Base-by-base conservation (phyloP, 106 monocot species). In the Gastrodia elata region DNA sequence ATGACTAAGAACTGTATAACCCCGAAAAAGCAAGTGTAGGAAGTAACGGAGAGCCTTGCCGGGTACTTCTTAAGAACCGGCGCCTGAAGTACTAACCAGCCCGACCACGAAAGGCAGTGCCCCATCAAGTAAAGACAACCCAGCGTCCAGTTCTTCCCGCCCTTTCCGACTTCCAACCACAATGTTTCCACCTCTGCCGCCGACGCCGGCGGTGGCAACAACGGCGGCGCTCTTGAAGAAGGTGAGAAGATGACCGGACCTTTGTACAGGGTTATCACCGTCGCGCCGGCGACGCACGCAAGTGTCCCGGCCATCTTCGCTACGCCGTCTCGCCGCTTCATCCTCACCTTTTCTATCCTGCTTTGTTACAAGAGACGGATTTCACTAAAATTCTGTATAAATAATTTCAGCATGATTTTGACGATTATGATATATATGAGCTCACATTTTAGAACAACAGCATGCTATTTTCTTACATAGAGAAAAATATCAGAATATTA, bases 21-120 rank as follows among this genome's bases (percentile, higher is more conserved):
- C 2, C 95, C 95, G 75, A 96, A 96, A 85, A 96, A 96, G 73
- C 95, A 96, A 14, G 95, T 96, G 87, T 92, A 92, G 43, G 95
- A 92, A 0, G 95, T 96, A 30, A 96, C 89, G 0, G 95, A 96
- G 6, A 96, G 82, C 74, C 95, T 77, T n/a, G 95, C 95, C 41
- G 95, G 95, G 77, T 96, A 96, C 73, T 87, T 96, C 82, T 92
- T 92, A 61, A 96, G 77, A 73, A 96, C 83, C 10, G 95, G 95
- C 2, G 87, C 84, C 81, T 96, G 95, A 22, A 96, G 84, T 25
- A 96, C 95, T 14, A 96, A 82, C 95, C 95, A 96, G 10, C 89
- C 95, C 3, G 95, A 89, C 95, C 95, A 96, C 13, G 95, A 92
- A 24, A 92, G 82, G 82, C 95, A 96, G 86, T 96, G 95, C 1